These are phyloP conservation scores for Podospora sp. DNA, from an alignment of 495 filamentous ascomycete species.

Conservation along the genomic window DNA sequence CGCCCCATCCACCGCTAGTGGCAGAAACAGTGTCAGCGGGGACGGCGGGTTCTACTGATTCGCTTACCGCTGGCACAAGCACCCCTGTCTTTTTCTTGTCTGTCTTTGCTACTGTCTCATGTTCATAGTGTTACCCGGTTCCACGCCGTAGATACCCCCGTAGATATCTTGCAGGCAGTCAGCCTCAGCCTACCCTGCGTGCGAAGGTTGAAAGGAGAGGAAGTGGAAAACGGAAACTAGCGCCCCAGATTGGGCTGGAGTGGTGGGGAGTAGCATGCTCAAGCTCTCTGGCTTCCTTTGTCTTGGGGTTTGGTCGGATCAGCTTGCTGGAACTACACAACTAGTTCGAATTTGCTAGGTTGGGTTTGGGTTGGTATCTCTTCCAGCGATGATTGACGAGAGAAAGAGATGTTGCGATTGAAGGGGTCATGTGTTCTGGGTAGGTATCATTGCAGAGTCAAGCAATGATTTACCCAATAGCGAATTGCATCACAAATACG, in stretches of 20 bases:
- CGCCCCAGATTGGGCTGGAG: not conserved
- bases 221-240: not conserved
- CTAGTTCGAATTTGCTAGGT: too few relatives aligned
- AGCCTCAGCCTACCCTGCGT: not conserved
- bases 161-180: constrained; percentile 6
- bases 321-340: too few relatives aligned
- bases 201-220: not conserved
- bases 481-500: not conserved
- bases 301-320: too few relatives aligned
- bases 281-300: too few relatives aligned
- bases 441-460: not conserved
- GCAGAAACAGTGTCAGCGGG: not conserved
- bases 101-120: not conserved
- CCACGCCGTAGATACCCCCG: constrained; percentile 7
- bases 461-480: too few relatives aligned
- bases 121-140: not conserved
- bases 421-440: not conserved
- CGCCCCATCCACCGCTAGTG: constrained; percentile 10
- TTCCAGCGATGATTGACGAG: not conserved
- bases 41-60: constrained; percentile 16
- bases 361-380: not conserved
- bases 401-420: not conserved
- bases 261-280: too few relatives aligned
- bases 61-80: not conserved
- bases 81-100: not conserved